These are phyloP conservation scores for Citrus hindsii DNA, from an alignment of 345 rosid species.

Conservation along the genomic window DNA sequence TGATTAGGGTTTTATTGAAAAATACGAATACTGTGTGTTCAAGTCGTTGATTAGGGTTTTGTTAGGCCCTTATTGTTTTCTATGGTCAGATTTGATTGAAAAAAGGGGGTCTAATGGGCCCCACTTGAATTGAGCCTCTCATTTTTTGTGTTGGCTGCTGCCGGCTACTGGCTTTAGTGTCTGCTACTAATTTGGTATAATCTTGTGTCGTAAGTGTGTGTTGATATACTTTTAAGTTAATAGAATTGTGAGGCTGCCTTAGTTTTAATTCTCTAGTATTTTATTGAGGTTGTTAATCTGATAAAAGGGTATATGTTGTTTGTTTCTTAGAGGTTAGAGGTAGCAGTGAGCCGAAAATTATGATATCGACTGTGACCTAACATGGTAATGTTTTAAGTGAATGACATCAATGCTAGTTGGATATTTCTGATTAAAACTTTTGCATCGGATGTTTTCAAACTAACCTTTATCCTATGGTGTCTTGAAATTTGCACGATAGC, in stretches of 20 bases:
- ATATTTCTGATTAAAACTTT: neutral
- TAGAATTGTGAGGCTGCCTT: neutral
- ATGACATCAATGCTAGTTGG: neutral
- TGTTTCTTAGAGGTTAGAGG: neutral
- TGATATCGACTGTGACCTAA: neutral
- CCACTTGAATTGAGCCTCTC: neutral
- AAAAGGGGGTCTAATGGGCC: neutral
- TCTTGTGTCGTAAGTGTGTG: neutral
- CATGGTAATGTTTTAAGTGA: neutral
- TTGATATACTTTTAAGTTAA: neutral
- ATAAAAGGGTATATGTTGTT: neutral
- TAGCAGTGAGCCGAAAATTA: neutral
- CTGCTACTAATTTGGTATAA: neutral
- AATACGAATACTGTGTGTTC: neutral
- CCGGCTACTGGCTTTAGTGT: neutral
- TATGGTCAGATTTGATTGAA: neutral
- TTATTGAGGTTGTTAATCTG: neutral
- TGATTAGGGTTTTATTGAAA: neutral
- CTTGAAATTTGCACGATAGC: neutral
- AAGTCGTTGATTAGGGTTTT: constrained; percentile 15
- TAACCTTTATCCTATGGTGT: neutral
- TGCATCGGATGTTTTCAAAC: neutral
- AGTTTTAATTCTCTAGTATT: neutral
- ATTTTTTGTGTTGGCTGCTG: neutral
- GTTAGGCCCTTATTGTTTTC: neutral